Evolutionary conservation across 2,329 filamentous ascomycete species (phyloP).

Genomic region (Sarocladiaceae sp.): DNA sequence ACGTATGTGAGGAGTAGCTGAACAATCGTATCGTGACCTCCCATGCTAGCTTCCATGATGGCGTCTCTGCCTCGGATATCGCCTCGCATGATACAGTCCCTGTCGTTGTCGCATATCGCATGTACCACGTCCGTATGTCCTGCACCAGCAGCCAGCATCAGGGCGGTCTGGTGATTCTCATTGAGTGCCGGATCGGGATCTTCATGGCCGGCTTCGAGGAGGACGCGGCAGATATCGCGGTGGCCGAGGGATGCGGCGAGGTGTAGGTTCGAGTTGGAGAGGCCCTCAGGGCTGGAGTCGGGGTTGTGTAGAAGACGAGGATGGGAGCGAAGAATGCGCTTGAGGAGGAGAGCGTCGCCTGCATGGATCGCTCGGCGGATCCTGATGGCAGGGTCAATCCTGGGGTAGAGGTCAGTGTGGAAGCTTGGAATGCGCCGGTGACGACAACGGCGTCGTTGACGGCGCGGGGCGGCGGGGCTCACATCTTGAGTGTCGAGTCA

Average conservation of each 20-base stretch:
- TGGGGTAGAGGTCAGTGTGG: constrained; percentile 25
- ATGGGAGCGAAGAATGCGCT: constrained; percentile 71
- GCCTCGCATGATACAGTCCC: constrained; percentile 56
- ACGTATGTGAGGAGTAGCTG: constrained; percentile 61
- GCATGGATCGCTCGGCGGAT: constrained; percentile 77
- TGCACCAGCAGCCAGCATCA: constrained; percentile 70
- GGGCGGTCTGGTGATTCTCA: constrained; percentile 72
- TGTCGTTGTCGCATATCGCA: constrained; percentile 62
- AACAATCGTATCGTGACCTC: constrained; percentile 60
- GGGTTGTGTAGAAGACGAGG: constrained; percentile 73
- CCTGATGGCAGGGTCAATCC: constrained; percentile 74
- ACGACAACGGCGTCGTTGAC: not conserved
- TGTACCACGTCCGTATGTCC: constrained; percentile 73
- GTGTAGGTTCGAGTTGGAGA: constrained; percentile 81
- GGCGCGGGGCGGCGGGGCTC: not conserved
- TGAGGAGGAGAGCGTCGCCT: constrained; percentile 67
- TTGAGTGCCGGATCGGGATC: constrained; percentile 69
- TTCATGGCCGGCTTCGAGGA: constrained; percentile 75
- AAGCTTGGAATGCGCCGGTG: not conserved
- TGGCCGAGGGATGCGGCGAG: constrained; percentile 72
- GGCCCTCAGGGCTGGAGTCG: constrained; percentile 60
- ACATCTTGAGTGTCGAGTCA: constrained; percentile 1
- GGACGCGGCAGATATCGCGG: constrained; percentile 61
- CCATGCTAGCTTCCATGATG: constrained; percentile 60
- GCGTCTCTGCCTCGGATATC: constrained; percentile 69